Conservation (phyloP, 352 stramenopile genomes). For the Plasmopara viticola region DNA sequence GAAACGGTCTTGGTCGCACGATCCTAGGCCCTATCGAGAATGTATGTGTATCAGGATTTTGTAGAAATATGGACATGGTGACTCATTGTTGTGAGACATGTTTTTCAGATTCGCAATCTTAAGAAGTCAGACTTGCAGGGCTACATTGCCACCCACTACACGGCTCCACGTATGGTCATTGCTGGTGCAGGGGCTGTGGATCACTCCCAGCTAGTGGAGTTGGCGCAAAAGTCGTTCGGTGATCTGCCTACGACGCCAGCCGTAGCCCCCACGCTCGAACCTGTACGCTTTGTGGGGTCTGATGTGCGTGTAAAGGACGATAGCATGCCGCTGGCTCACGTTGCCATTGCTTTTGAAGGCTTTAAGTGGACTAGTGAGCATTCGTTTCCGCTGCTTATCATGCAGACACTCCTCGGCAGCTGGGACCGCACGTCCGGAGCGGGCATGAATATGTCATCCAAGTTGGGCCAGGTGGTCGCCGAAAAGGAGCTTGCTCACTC, state of each 20-base stretch:
- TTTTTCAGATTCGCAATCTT: constrained; percentile 82
- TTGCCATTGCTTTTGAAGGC: constrained; percentile 97
- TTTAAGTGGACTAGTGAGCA: constrained; percentile 98
- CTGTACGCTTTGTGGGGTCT: constrained; percentile 82
- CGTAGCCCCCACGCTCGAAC: constrained; percentile 62
- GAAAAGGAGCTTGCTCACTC: constrained; percentile 95
- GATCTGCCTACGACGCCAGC: constrained; percentile 79
- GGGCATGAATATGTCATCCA: constrained; percentile 93
- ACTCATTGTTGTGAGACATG: constrained; percentile 3
- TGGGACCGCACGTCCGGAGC: constrained; percentile 90
- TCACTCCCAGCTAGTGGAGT: constrained; percentile 95
- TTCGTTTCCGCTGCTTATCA: constrained; percentile 98
- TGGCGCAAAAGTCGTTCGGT: constrained; percentile 97
- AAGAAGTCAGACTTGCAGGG: constrained; percentile 91
- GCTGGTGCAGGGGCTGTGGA: constrained; percentile 96
- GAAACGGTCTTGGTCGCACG: constrained; percentile 95
- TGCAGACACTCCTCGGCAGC: constrained; percentile 92
- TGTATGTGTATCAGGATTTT: constrained; percentile 60
- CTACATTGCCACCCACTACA: constrained; percentile 99
- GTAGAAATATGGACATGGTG: not conserved
- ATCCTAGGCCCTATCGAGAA: constrained; percentile 99
- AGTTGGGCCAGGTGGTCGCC: constrained; percentile 95
- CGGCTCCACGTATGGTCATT: constrained; percentile 98
- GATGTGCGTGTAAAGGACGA: constrained; percentile 92
- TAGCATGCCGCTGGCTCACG: constrained; percentile 84